These are phyloP conservation scores for Zizania palustris DNA, from an alignment of 202 grass and related monocot genomes.

Conservation along the genomic window DNA sequence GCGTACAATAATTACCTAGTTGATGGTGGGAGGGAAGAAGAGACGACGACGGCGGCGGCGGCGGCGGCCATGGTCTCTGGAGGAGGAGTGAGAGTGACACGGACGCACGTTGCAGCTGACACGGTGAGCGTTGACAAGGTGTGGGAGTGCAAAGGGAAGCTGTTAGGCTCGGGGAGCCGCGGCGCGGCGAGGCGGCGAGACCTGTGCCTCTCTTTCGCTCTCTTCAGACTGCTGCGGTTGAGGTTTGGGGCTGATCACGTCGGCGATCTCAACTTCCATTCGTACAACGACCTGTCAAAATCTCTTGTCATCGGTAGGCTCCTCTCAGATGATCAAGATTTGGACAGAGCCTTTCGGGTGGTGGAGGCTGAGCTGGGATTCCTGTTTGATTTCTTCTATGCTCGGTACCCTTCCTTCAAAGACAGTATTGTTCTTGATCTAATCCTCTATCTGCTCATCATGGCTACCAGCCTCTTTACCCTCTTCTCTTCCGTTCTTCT, in stretches of 20 bases:
- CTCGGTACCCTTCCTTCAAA: conserved; percentile 1
- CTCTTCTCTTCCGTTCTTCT: conserved; percentile 5
- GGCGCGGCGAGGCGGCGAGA: neutral
- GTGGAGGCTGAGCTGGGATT: conserved; percentile 21
- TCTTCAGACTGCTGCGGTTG: conserved; percentile 13
- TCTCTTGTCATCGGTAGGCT: neutral
- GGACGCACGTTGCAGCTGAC: too few relatives aligned
- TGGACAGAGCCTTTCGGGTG: conserved; percentile 1
- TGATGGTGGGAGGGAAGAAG: conserved; percentile 4
- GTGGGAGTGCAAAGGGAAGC: conserved; percentile 17
- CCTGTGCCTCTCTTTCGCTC: conserved; percentile 25
- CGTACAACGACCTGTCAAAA: neutral
- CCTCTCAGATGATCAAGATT: conserved; percentile 1
- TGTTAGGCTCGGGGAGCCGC: neutral
- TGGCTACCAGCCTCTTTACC: conserved; percentile 9
- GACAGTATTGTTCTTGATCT: neutral
- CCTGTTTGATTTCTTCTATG: conserved; percentile 39
- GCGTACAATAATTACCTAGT: conserved; percentile 37
- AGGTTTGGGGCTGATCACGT: conserved; percentile 5
- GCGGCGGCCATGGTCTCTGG: too few relatives aligned
- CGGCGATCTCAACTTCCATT: neutral
- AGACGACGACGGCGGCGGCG: too few relatives aligned
- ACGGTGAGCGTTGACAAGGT: neutral
- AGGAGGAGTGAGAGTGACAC: too few relatives aligned
- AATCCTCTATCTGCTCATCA: neutral